Percentiles rank a stretch among this genome's conserved stretches.
phyloP scores from a whole-genome alignment of 139 green algal genomes.

The Chlamydomonas incerta region DNA sequence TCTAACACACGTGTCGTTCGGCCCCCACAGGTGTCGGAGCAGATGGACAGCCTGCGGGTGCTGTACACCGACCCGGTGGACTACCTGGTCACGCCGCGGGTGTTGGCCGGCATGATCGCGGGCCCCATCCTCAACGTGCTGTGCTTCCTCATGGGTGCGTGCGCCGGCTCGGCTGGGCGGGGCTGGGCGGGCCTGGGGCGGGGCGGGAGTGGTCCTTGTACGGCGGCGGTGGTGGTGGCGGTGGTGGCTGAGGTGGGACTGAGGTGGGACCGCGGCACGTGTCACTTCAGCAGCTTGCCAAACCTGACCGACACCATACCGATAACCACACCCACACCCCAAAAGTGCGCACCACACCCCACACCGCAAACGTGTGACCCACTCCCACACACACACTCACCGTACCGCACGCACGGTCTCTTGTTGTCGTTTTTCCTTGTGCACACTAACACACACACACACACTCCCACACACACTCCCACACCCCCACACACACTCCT shows the following conservation, averaged over 20 bases:
- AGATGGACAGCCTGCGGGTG: constrained; percentile 97
- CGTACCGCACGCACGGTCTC: no score
- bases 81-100: constrained; percentile 96
- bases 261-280: no score
- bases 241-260: no score
- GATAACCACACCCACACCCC: no score
- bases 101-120: constrained; percentile 94
- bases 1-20: no score
- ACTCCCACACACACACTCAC: no score
- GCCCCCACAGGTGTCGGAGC: constrained; percentile 94
- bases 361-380: no score
- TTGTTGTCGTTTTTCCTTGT: no score
- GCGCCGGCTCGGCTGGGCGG: no score
- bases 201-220: not conserved
- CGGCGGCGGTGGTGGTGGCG: not conserved
- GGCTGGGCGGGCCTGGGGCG: not conserved
- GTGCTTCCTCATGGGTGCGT: constrained; percentile 94
- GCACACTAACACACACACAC: not conserved
- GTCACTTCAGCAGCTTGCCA: no score
- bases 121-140: constrained; percentile 95
- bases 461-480: not conserved
- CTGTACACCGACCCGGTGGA: constrained; percentile 96
- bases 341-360: no score
- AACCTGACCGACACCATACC: no score
- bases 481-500: not conserved